phyloP scores from a whole-genome alignment of 192 early-diverging fungal genomes.

The Globomyces pollinis-pini region DNA sequence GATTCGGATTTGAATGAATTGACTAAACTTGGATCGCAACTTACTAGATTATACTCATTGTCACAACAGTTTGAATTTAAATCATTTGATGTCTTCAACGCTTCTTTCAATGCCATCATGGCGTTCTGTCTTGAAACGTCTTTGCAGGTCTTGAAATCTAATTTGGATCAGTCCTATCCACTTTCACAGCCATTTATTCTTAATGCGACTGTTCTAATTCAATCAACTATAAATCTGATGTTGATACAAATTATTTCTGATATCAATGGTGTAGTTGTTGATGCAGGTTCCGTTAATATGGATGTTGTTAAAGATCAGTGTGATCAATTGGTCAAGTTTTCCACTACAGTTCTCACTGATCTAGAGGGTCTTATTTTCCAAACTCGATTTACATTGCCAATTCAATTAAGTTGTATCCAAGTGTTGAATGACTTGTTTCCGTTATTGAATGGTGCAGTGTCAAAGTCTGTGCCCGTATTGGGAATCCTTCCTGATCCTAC shows the following conservation, averaged over 20 bases:
- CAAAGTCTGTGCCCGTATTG: neutral
- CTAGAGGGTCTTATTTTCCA: neutral
- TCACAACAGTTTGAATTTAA: neutral
- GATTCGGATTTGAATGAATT: neutral
- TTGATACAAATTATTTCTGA: neutral
- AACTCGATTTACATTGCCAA: neutral
- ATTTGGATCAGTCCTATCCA: neutral
- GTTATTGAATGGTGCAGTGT: neutral
- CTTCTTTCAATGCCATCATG: neutral
- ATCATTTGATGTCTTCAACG: neutral
- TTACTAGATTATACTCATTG: neutral
- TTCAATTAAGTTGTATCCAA: slow-evolving; percentile 1
- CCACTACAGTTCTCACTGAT: slow-evolving; percentile 2
- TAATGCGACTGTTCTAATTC: neutral
- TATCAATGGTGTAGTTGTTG: no score
- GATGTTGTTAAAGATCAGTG: no score
- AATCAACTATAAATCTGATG: neutral
- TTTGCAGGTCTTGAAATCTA: neutral
- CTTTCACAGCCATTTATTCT: slow-evolving; percentile 1
- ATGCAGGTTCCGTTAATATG: no score
- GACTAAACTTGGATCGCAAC: neutral
- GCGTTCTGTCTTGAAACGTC: neutral
- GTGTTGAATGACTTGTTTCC: neutral
- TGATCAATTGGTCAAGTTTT: neutral
- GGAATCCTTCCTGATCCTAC: neutral